Conservation (phyloP, 805 yeast genomes). For the Cyberlindnera amylophila region DNA sequence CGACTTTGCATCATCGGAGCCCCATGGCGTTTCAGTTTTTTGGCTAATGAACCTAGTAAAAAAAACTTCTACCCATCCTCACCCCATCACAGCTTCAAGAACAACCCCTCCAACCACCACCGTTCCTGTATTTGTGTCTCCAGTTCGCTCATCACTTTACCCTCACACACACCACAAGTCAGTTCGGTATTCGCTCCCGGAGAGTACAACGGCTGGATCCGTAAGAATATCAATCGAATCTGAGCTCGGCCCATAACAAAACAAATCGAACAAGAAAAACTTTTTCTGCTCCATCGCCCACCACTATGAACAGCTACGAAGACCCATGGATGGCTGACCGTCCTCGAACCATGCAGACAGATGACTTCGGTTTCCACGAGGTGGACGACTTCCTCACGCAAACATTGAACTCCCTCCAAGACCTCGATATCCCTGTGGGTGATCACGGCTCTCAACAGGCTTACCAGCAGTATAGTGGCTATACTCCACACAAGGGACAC, state of each 20-base stretch:
- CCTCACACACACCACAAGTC: neutral
- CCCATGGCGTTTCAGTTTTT: neutral
- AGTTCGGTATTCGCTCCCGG: slow-evolving; percentile 8
- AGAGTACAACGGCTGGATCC: slow-evolving; percentile 14
- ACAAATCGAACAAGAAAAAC: too few species aligned
- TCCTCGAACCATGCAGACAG: neutral
- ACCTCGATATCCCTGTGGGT: slow-evolving; percentile 55
- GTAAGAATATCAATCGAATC: slow-evolving; percentile 5
- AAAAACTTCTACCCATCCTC: too few species aligned
- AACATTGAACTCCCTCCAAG: slow-evolving; percentile 52
- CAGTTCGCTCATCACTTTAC: neutral
- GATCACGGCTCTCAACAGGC: slow-evolving; percentile 14
- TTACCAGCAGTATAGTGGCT: slow-evolving; percentile 7
- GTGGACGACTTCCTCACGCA: slow-evolving; percentile 52
- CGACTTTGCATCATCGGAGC: slow-evolving; percentile 1
- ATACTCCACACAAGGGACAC: slow-evolving; percentile 35
- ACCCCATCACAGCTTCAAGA: too few species aligned
- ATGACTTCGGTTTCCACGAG: slow-evolving; percentile 20
- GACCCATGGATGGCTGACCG: slow-evolving; percentile 13
- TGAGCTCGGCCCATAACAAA: neutral
- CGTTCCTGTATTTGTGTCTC: neutral
- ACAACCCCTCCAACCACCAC: neutral
- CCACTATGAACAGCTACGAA: slow-evolving; percentile 13
- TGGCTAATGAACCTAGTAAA: neutral
- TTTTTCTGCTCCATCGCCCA: too few species aligned